Evolutionary conservation across 2,329 filamentous ascomycete species (phyloP), one percentile per base, ranked within the genome.

Genomic region (Penicillium sp.): DNA sequence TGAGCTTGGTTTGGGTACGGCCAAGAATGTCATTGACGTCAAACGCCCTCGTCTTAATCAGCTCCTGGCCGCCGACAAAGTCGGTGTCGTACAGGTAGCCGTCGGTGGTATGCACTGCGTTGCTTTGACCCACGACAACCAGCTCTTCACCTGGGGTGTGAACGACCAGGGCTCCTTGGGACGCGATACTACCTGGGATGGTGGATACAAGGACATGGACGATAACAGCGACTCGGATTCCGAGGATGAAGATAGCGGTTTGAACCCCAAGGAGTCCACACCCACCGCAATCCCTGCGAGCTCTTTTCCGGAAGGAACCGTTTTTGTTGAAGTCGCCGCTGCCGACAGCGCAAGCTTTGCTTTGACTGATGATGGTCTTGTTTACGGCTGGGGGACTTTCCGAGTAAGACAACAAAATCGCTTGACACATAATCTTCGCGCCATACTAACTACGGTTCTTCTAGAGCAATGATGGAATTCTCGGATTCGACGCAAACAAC

Each of bases 121-220:
- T 60, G 90, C 88, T 3, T 77, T 95, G 52, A 93, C 91, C 49
- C 83, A 87, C 64, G 88, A 93, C 73, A 91, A 92, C 79, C 87
- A 87, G 76, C 89, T 96, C 64, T 78, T 91, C 53, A 92, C 90
- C 27, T 96, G 91, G 91, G 91, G 91, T 53, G 90, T 95, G 65
- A 95, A 95, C 70, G 91, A 96, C 69, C 87, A 92, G 69, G 89
- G 89, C 61, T 90, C 91, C 9, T 82, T 96, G 37, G 91, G 91
- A 43, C 83, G 91, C 69, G 84, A 90, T 69, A 93, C 89, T 3
- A 77, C 77, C 13, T 88, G 86, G 82, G 84, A 88, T 2, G 88
- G 88, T 48, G 86, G 85, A 52, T 74, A 82, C 66, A 79, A 78
- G 61, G 81, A 84, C 56, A 77, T 82, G 49, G 78, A 80, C 41